phyloP scores from a whole-genome alignment of 257 asterid genomes.

The Fraxinus quadrangulata region DNA sequence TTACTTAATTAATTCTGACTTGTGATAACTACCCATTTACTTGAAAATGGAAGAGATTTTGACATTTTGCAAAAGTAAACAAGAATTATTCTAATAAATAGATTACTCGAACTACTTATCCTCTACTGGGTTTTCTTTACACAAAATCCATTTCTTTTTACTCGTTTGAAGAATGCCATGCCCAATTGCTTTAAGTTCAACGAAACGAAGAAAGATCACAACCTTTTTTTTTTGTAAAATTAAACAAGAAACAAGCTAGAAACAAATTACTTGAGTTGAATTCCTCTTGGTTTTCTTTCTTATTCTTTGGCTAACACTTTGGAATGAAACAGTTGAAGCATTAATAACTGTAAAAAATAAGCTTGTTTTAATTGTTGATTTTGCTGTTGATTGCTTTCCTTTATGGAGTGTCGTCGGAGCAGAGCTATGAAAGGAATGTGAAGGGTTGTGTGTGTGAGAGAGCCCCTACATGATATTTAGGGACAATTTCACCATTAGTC shows the following conservation, averaged over 20 bases:
- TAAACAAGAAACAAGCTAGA: constrained; percentile 13
- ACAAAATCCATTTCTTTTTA: background rate
- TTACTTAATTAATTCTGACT: constrained; percentile 4
- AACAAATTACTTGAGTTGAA: constrained; percentile 16
- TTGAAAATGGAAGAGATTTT: background rate
- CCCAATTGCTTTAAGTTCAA: background rate
- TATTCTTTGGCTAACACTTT: too few relatives aligned
- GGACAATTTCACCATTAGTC: background rate
- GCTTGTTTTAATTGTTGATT: too few relatives aligned
- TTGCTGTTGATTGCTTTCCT: too few relatives aligned
- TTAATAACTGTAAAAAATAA: background rate
- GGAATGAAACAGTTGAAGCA: background rate
- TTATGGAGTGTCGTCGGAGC: too few relatives aligned
- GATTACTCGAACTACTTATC: constrained; percentile 24
- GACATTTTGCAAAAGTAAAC: background rate
- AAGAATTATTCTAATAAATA: constrained; percentile 11
- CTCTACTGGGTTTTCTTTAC: background rate
- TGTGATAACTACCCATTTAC: constrained; percentile 15
- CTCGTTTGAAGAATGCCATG: constrained; percentile 5
- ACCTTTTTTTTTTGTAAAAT: background rate
- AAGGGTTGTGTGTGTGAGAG: background rate
- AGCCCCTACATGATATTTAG: background rate
- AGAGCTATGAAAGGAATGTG: too few relatives aligned
- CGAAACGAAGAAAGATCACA: constrained; percentile 15
- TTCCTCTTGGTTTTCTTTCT: constrained; percentile 13